Base-by-base conservation (phyloP, 371 early-diverging fungal species). In the Paraphysoderma sedebokerense region DNA sequence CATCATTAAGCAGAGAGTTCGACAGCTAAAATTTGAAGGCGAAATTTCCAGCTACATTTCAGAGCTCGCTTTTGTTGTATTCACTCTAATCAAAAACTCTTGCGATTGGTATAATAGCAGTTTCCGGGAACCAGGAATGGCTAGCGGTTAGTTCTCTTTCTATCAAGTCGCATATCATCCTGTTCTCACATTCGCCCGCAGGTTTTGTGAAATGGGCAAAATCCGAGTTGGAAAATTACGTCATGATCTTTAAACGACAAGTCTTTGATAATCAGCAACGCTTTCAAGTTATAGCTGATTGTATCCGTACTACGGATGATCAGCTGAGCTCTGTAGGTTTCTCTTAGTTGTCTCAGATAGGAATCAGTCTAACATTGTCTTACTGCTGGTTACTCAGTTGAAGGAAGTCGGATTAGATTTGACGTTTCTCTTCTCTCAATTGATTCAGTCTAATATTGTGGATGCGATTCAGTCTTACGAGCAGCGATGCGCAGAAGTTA, bases 21-120 rank as follows among this genome's bases (percentile, higher is more conserved):
- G 84, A 42, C 87, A 85, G 57, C 68, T 90, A 36, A 74, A 76
- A 31, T 77, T 88, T 44, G 87, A 89, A 57, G 92, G 85, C 24
- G 87, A 88, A 51, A 81, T 85, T 36, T 60, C 77, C 11, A 61
- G 75, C 22, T 87, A 92, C 55, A 81, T 92, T 30, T 70, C 77
- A 42, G 86, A 89, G 55, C 69, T 90, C 33, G 81, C 90, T 0
- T 66, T 85, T 42, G 79, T 89, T 30, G 80, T 84, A 19, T 92
- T 92, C 55, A 72, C 85, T 5, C 58, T 89, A 49, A 82, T 92
- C 52, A 76, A 83, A 52, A 88, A 89, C 54, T 90, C 92, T 0
- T 87, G 88, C 49, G 87, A 89, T 47, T 93, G 95, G 95, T 93
- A 85, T 61, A 73, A 80, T 47, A 76, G 70, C 30, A 79, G 87